Base-by-base conservation (phyloP, 2,329 filamentous ascomycete genomes). In the Hypoxylon sp. region DNA sequence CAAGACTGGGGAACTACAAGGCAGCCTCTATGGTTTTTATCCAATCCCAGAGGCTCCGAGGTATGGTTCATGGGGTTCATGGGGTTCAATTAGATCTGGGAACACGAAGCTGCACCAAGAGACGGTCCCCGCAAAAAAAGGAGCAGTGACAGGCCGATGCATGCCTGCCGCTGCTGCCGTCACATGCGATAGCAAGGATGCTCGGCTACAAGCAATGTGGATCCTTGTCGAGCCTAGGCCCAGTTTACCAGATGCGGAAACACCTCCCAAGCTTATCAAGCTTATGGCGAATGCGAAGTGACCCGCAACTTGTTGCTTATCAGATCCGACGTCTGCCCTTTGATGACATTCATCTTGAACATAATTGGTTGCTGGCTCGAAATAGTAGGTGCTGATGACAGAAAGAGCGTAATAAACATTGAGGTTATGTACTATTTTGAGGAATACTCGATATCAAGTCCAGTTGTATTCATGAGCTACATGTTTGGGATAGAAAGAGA, bases 101-200 rank as follows among this genome's bases (percentile, higher is more conserved):
- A 52, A 57, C 51, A 65, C 52, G 53, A 63, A 63, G 64, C 48
- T 63, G 38, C 59, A 58, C 49, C 28, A 41, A 50, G 51, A 53
- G 30, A 32, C n/a, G 14, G 53, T 60, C 65, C 63, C 67, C 62
- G 66, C 62, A 65, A 53, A 65, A 66, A 62, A 51, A 32, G 63
- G 49, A 65, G 58, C 52, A 59, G 45, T 28, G 56, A 51, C 28
- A 34, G 28, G 41, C 13, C 34, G 21, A 30, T 38, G 51, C 28
- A 28, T 28, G 34, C 14, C 23, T 25, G 23, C 28, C 28, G 28
- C 28, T 30, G 28, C 28, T 30, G 21, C 50, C 65, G 48, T 70
- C 68, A 70, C 68, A 70, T 70, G 68, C 50, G 59, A 11, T 32
- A n/a, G 38, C 65, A 65, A 51, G 68, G 68, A 68, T 70, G 48